Conservation (phyloP, 495 filamentous ascomycete species). For the Hyaloscypha variabilis region DNA sequence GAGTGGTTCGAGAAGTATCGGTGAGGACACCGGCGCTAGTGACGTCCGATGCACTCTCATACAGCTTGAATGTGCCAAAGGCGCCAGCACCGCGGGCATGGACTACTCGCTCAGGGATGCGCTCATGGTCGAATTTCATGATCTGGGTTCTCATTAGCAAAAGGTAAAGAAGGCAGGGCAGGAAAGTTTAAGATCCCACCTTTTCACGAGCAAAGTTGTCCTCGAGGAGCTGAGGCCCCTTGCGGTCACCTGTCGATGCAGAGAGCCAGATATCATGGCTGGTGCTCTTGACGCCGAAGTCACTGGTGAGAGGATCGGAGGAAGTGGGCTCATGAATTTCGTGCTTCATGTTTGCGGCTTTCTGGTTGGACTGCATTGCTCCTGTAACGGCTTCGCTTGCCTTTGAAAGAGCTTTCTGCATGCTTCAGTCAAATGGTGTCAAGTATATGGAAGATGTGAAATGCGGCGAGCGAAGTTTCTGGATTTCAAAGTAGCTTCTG, state of each 20-base stretch:
- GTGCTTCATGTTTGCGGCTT: slow-evolving; percentile 36
- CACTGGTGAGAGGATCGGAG: slow-evolving; percentile 60
- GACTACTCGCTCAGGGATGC: slow-evolving; percentile 87
- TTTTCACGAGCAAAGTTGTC: slow-evolving; percentile 80
- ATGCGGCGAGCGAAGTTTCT: too few species aligned
- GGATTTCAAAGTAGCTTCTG: too few species aligned
- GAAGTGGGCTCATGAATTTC: slow-evolving; percentile 27
- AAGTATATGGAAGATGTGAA: not conserved
- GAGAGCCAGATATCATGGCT: slow-evolving; percentile 82
- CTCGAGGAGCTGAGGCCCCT: slow-evolving; percentile 78
- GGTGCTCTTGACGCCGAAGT: slow-evolving; percentile 75
- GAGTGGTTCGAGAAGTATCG: slow-evolving; percentile 78
- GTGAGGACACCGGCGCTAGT: slow-evolving; percentile 74
- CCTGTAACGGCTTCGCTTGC: slow-evolving; percentile 20
- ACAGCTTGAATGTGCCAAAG: slow-evolving; percentile 80
- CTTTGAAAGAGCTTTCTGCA: slow-evolving; percentile 24
- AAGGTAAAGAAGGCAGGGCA: not conserved
- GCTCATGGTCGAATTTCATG: slow-evolving; percentile 81
- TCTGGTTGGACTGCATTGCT: slow-evolving; percentile 29
- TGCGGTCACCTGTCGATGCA: slow-evolving; percentile 57
- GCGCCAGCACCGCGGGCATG: slow-evolving; percentile 85
- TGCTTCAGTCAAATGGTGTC: not conserved
- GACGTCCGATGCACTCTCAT: slow-evolving; percentile 69
- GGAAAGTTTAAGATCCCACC: slow-evolving; percentile 42
- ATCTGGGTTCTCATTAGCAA: slow-evolving; percentile 50